Percentiles rank a stretch among this genome's conserved stretches.
These are phyloP conservation scores for Umbelopsis vinacea DNA, from an alignment of 192 early-diverging fungal genomes.

Conservation along the genomic window DNA sequence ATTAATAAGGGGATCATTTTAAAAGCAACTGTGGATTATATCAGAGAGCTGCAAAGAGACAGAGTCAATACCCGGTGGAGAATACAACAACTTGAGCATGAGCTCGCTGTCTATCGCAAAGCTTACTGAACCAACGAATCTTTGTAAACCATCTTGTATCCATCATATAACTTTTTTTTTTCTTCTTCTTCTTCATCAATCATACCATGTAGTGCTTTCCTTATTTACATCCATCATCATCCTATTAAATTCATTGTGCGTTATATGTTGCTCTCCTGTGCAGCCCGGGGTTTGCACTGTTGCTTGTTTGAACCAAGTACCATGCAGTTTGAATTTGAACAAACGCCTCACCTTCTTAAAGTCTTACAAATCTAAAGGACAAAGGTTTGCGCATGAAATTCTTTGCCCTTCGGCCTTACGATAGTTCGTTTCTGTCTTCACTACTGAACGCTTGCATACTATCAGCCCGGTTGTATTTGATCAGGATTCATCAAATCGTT, in stretches of 20 bases:
- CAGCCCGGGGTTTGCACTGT: too few species aligned
- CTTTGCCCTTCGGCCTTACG: too few species aligned
- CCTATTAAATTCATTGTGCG: background rate
- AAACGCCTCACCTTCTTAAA: background rate
- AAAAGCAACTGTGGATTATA: constrained; percentile 92
- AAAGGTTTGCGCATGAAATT: too few species aligned
- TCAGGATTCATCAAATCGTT: too few species aligned
- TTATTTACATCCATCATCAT: background rate
- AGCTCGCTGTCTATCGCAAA: constrained; percentile 21
- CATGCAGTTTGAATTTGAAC: background rate
- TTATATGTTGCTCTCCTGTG: background rate
- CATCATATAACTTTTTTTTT: too few species aligned
- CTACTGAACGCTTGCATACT: too few species aligned
- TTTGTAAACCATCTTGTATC: background rate
- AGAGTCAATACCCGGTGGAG: constrained; percentile 11
- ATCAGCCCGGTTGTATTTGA: too few species aligned
- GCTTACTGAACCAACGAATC: background rate
- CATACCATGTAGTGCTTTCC: background rate
- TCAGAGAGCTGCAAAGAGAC: constrained; percentile 47
- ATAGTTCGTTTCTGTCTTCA: too few species aligned
- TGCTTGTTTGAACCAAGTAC: background rate
- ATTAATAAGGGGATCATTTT: constrained; percentile 95
- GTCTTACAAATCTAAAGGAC: background rate
- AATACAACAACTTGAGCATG: constrained; percentile 15
- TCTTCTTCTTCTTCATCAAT: background rate